Percentiles rank a stretch among this genome's conserved stretches.
These are phyloP conservation scores for Saccharomyces hybrid DNA, from an alignment of 1,139 yeast species.

Conservation along the genomic window DNA sequence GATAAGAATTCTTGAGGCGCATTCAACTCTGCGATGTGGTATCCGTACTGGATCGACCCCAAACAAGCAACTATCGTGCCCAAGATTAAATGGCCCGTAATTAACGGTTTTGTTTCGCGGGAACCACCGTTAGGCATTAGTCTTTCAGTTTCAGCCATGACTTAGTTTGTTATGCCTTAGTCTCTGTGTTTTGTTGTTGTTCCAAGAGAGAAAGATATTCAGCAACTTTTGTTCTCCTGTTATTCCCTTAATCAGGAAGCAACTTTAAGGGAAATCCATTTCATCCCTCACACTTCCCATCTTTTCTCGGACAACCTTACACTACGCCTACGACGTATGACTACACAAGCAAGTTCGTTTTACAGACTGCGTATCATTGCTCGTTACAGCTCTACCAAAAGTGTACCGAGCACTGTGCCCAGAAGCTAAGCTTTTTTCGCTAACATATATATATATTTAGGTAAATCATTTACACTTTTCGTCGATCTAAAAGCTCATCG, in stretches of 20 bases:
- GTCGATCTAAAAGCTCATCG: neutral
- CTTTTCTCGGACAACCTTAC: neutral
- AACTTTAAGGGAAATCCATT: neutral
- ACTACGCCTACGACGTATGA: neutral
- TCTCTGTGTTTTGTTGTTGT: neutral
- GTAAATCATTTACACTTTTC: neutral
- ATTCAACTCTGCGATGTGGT: slow-evolving; percentile 81
- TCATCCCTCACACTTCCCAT: neutral
- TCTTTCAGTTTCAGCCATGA: neutral
- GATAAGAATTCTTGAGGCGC: slow-evolving; percentile 67
- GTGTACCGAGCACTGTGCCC: neutral
- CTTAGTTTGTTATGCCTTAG: neutral
- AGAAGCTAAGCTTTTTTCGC: neutral
- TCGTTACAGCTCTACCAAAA: neutral
- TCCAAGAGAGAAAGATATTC: neutral
- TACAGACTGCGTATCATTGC: neutral
- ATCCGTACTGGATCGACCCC: slow-evolving; percentile 82
- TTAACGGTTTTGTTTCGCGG: slow-evolving; percentile 2
- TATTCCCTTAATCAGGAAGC: neutral
- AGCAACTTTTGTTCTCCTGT: neutral
- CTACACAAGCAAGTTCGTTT: neutral
- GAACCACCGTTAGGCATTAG: slow-evolving; percentile 3
- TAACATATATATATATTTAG: neutral
- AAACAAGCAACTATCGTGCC: slow-evolving; percentile 47
- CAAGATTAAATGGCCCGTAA: slow-evolving; percentile 23